These are phyloP conservation scores for Rutstroemia sp. DNA, from an alignment of 2,329 filamentous ascomycete species.

Conservation along the genomic window DNA sequence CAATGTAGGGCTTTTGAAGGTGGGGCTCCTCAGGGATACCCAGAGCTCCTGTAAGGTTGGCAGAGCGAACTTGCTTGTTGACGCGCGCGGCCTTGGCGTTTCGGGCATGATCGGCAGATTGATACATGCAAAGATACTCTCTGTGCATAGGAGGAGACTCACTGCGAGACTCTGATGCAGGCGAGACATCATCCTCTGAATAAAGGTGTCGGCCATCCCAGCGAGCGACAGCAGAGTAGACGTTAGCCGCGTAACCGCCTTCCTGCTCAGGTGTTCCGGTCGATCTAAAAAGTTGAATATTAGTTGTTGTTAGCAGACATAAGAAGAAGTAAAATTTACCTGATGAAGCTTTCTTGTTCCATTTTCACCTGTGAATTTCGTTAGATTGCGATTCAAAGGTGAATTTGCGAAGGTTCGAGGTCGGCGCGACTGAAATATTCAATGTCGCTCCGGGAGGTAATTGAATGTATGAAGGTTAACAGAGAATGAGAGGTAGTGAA, in stretches of 20 bases:
- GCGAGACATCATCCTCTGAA: too few relatives aligned
- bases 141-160: not conserved
- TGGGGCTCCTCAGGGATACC: not conserved
- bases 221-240: too few relatives aligned
- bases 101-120: not conserved
- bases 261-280: too few relatives aligned
- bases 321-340: too few relatives aligned
- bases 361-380: not conserved
- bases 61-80: not conserved
- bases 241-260: too few relatives aligned
- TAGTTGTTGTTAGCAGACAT: too few relatives aligned
- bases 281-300: too few relatives aligned
- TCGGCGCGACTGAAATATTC: not conserved
- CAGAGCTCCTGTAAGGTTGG: not conserved
- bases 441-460: not conserved
- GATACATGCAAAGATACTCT: not conserved
- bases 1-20: slow-evolving; percentile 3
- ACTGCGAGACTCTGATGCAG: not conserved
- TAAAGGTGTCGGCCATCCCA: too few relatives aligned
- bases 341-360: not conserved
- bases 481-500: not conserved
- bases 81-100: not conserved
- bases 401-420: not conserved
- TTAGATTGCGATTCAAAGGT: not conserved
- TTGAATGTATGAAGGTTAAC: not conserved